Evolutionary conservation across 1,284 basidiomycete genomes (phyloP), one percentile per base, ranked within the genome.

Genomic region (Naganishia cerealis): DNA sequence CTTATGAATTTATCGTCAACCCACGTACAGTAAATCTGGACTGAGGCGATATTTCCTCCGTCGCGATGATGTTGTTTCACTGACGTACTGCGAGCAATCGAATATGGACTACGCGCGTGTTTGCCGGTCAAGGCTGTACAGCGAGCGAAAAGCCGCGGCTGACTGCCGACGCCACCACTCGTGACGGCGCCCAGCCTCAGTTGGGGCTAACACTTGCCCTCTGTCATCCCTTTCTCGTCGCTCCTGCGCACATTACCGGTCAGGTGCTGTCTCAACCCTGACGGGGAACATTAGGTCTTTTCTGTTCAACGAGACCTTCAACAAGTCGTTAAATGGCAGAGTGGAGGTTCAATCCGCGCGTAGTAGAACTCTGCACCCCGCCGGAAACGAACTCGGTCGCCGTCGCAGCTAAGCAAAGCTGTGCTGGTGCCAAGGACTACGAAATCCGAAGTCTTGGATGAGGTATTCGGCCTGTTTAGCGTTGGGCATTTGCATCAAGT

Each of bases 51-150:
- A 50, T 13, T 50, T 50, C 21, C 13, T 50, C 21, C 5, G 21
- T 50, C 46, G 46, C 46, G 46, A 50, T 50, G 46, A 50, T 50
- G 46, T 24, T 50, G 21, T 24, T 50, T 21, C 46, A 50, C 46
- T 50, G 46, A 50, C 46, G 46, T 50, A 50, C 46, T 50, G 46
- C 46, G 46, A n/a, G 46, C 46, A 24, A 50, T 50, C 46, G 46
- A 50, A n/a, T 7, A 24, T 21, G 15, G 21, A 50, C 46, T 50
- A 50, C 46, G 46, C 46, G 46, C 46, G 46, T 24, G 46, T 24
- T 50, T 50, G 46, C 46, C 46, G 46, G 46, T 50, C 46, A 50
- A 50, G 46, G 46, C 46, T 50, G 46, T 50, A 50, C 46, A 50
- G 24, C 43, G 24, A 50, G 46, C 46, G 21, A 24, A 50, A 50